Evolutionary conservation across 345 rosid species (phyloP).

Genomic region (Nasturtium officinale): DNA sequence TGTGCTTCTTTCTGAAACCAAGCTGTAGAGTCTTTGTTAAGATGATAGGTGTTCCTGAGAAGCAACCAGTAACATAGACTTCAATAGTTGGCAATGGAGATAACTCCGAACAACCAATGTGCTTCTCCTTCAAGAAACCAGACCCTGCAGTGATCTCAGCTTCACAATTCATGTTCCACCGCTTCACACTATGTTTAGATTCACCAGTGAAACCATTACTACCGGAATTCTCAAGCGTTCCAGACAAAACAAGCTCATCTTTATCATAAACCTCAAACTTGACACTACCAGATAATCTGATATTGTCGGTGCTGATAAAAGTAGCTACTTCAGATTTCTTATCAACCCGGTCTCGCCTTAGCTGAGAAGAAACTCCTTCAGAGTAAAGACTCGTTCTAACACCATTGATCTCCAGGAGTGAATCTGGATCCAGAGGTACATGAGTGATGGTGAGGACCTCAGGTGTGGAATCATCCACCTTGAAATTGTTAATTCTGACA

Average conservation of each 20-base stretch:
- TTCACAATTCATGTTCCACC: slow-evolving; percentile 84
- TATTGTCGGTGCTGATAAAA: slow-evolving; percentile 80
- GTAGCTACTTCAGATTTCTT: slow-evolving; percentile 85
- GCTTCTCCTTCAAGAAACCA: slow-evolving; percentile 73
- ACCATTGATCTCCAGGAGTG: slow-evolving; percentile 82
- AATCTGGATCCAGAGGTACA: slow-evolving; percentile 70
- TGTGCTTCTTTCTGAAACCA: slow-evolving; percentile 62
- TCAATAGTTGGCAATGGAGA: slow-evolving; percentile 63
- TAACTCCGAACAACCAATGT: slow-evolving; percentile 50
- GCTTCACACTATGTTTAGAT: slow-evolving; percentile 53
- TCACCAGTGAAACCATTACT: slow-evolving; percentile 61
- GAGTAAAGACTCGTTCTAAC: slow-evolving; percentile 56
- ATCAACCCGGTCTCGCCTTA: slow-evolving; percentile 80
- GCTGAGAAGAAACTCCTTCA: slow-evolving; percentile 63
- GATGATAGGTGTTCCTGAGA: slow-evolving; percentile 76
- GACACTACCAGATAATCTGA: slow-evolving; percentile 79
- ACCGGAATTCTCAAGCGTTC: slow-evolving; percentile 66
- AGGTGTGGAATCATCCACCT: slow-evolving; percentile 66
- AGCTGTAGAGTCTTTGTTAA: slow-evolving; percentile 77
- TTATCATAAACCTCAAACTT: slow-evolving; percentile 75
- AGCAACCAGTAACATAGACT: slow-evolving; percentile 83
- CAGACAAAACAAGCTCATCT: slow-evolving; percentile 69
- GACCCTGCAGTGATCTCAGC: slow-evolving; percentile 52
- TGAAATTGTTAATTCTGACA: slow-evolving; percentile 74
- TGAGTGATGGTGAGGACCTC: slow-evolving; percentile 77